Evolutionary conservation across 768 basidiomycete species (phyloP).

Genomic region (Pulveroboletus ravenelii): DNA sequence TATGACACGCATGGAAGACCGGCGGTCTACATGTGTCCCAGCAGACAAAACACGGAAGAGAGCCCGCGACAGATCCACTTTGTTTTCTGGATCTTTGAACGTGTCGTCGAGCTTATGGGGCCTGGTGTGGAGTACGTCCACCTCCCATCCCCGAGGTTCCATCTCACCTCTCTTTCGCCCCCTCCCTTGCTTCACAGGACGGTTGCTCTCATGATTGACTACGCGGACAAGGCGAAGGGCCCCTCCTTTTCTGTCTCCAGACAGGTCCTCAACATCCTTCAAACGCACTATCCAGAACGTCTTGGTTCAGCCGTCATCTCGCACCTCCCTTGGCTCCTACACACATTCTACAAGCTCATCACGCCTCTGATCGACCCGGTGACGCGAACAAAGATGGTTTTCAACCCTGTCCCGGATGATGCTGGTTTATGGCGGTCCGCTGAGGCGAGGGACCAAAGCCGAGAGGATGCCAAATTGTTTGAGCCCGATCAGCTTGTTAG

Average conservation of each 20-base stretch:
- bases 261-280: constrained; percentile 57
- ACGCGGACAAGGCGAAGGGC: constrained; percentile 64
- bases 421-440: constrained; percentile 27
- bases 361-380: constrained; percentile 80
- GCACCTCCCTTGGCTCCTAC: constrained; percentile 75
- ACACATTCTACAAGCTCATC: constrained; percentile 73
- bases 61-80: constrained; percentile 65
- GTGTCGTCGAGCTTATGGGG: constrained; percentile 69
- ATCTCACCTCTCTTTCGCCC: neutral
- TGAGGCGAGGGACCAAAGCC: constrained; percentile 19
- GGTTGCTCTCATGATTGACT: constrained; percentile 71
- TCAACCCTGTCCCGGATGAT: constrained; percentile 49
- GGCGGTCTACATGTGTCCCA: constrained; percentile 61
- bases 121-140: constrained; percentile 72
- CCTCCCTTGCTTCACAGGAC: constrained; percentile 39
- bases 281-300: constrained; percentile 83
- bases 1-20: constrained; percentile 66
- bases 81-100: constrained; percentile 74
- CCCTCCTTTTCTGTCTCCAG: constrained; percentile 39
- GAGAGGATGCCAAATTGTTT: constrained; percentile 42
- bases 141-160: neutral
- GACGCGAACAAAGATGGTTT: constrained; percentile 69
- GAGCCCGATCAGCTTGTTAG: constrained; percentile 63
- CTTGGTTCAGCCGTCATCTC: constrained; percentile 70
- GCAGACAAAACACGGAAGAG: constrained; percentile 76